These are phyloP conservation scores for Astragalus membranaceus DNA, from an alignment of 306 rosid genomes.

Conservation along the genomic window DNA sequence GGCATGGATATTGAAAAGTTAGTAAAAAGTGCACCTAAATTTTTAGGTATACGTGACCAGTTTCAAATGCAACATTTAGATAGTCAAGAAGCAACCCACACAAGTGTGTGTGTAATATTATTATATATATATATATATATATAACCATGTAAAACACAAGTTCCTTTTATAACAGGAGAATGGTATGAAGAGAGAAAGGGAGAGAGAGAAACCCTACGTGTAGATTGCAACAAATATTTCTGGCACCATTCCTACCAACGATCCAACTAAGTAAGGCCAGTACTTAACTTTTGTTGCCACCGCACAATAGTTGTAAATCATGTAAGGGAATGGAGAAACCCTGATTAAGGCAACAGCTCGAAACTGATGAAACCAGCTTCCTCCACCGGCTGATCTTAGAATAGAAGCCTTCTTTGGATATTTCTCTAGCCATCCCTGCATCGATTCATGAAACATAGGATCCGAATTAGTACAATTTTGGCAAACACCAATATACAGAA, in stretches of 20 bases:
- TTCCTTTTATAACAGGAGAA: background rate
- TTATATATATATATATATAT: too few relatives aligned
- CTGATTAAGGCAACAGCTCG: conserved; percentile 85
- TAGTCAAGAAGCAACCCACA: background rate
- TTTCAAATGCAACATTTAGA: conserved; percentile 8
- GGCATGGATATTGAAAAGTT: background rate
- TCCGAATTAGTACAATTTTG: background rate
- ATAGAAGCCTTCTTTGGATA: conserved; percentile 89
- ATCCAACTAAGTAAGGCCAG: conserved; percentile 81
- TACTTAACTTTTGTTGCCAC: conserved; percentile 93
- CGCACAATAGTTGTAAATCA: conserved; percentile 84
- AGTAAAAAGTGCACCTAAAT: background rate
- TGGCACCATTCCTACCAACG: conserved; percentile 91
- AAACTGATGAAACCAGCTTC: conserved; percentile 90
- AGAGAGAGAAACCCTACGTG: conserved; percentile 56
- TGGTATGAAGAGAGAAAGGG: too few relatives aligned
- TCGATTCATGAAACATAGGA: conserved; percentile 1
- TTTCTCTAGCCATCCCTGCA: conserved; percentile 90
- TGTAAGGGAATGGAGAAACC: conserved; percentile 94
- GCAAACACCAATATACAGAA: background rate
- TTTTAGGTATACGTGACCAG: background rate
- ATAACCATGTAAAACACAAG: background rate
- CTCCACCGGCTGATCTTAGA: conserved; percentile 89
- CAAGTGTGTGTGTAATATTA: too few relatives aligned
- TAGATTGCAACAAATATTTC: conserved; percentile 90